Evolutionary conservation across 2,329 filamentous ascomycete genomes (phyloP).

Genomic region (Colletotrichum spaethianum): DNA sequence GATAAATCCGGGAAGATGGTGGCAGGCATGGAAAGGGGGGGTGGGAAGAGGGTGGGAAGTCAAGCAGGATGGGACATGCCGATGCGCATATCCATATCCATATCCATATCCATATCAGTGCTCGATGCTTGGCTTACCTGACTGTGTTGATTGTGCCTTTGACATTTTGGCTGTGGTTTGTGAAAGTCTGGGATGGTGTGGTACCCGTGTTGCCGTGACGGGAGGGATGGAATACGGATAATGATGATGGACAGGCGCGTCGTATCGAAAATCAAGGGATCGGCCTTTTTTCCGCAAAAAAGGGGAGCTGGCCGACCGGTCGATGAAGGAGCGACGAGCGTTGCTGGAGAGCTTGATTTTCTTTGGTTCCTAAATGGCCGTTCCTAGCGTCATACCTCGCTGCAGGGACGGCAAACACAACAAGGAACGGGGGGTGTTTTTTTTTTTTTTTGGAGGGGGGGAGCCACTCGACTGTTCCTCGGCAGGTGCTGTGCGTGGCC

Average conservation of each 20-base stretch:
- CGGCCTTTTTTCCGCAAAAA: conserved; percentile 35
- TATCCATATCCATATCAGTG: conserved; percentile 23
- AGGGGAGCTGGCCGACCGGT: conserved; percentile 25
- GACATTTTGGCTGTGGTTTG: conserved; percentile 41
- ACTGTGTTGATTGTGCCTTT: conserved; percentile 43
- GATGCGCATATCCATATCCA: conserved; percentile 36
- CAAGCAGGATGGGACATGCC: conserved; percentile 14
- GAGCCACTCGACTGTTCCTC: conserved; percentile 31
- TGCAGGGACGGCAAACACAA: conserved; percentile 31
- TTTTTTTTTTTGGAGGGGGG: background rate
- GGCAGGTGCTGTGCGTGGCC: conserved; percentile 22
- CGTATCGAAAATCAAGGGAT: conserved; percentile 36
- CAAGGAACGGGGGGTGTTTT: conserved; percentile 24
- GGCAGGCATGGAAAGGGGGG: conserved; percentile 41
- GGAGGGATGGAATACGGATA: conserved; percentile 32
- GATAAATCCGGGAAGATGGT: conserved; percentile 40
- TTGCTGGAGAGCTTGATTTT: conserved; percentile 36
- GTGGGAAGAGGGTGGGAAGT: conserved; percentile 34
- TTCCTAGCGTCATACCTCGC: conserved; percentile 40
- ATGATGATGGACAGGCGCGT: conserved; percentile 39
- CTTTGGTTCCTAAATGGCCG: conserved; percentile 32
- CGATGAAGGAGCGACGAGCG: conserved; percentile 18
- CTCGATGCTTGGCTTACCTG: conserved; percentile 43
- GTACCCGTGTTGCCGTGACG: conserved; percentile 21
- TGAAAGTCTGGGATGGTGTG: conserved; percentile 27